Evolutionary conservation across 768 basidiomycete genomes (phyloP).

Genomic region (Mycena rosella): DNA sequence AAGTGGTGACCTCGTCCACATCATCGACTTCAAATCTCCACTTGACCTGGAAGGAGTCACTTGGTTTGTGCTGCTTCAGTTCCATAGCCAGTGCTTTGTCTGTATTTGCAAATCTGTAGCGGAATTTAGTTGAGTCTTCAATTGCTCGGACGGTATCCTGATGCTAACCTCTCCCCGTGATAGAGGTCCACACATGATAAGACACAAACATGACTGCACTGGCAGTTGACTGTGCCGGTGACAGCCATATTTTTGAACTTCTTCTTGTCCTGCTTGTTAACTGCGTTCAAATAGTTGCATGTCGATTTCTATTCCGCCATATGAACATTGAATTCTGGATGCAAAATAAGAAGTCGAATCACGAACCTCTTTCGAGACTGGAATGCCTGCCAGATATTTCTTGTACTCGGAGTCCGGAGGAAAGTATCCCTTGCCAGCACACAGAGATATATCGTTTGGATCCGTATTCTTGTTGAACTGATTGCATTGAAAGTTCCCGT

Average conservation of each 20-base stretch:
- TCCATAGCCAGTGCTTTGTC: slow-evolving; percentile 26
- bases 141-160: too few relatives aligned
- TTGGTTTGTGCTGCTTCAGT: slow-evolving; percentile 10
- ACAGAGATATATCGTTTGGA: slow-evolving; percentile 26
- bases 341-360: neutral
- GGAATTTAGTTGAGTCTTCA: neutral
- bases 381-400: slow-evolving; percentile 30
- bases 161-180: slow-evolving; percentile 32
- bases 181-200: slow-evolving; percentile 34
- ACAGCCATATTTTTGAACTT: slow-evolving; percentile 38
- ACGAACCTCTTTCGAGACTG: slow-evolving; percentile 27
- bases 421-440: slow-evolving; percentile 32
- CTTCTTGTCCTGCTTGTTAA: too few relatives aligned
- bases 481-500: slow-evolving; percentile 40
- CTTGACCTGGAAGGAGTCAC: neutral
- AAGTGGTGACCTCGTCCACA: slow-evolving; percentile 18
- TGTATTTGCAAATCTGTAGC: slow-evolving; percentile 30
- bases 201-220: slow-evolving; percentile 38
- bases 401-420: slow-evolving; percentile 30
- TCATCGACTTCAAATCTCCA: slow-evolving; percentile 10
- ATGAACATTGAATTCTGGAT: too few relatives aligned
- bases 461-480: slow-evolving; percentile 39
- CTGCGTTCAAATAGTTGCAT: too few relatives aligned
- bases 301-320: slow-evolving; percentile 38
- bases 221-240: slow-evolving; percentile 39